Percentiles rank a stretch among this genome's conserved stretches.
Evolutionary conservation across 257 asterid genomes (phyloP).

Genomic region (Verbascum thapsus): DNA sequence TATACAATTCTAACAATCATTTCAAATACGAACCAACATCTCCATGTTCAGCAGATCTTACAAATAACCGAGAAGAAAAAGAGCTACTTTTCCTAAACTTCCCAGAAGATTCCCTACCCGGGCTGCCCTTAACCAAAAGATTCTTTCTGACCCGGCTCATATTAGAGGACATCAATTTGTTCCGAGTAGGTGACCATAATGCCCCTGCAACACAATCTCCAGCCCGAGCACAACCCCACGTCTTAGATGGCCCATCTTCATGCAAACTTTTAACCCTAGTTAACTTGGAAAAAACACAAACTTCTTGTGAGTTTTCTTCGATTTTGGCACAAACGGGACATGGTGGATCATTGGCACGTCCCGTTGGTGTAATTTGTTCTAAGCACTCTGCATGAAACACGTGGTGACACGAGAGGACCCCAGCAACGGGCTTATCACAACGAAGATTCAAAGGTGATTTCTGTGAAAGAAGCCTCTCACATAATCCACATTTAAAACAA

Average conservation of each 20-base stretch:
- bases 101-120: slow-evolving; percentile 65
- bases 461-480: slow-evolving; percentile 87
- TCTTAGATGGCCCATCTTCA: slow-evolving; percentile 73
- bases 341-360: slow-evolving; percentile 79
- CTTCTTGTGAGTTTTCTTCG: slow-evolving; percentile 65
- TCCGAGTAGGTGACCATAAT: slow-evolving; percentile 57
- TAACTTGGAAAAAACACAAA: slow-evolving; percentile 60
- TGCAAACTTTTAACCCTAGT: slow-evolving; percentile 62
- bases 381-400: slow-evolving; percentile 95
- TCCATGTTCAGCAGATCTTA: slow-evolving; percentile 36
- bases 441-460: slow-evolving; percentile 93
- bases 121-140: slow-evolving; percentile 56
- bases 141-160: slow-evolving; percentile 61
- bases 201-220: slow-evolving; percentile 95
- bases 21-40: slow-evolving; percentile 30
- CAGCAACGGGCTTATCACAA: slow-evolving; percentile 94
- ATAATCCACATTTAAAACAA: slow-evolving; percentile 69
- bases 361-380: slow-evolving; percentile 86
- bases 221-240: slow-evolving; percentile 82
- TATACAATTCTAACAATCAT: slow-evolving; percentile 20
- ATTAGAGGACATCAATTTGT: slow-evolving; percentile 65
- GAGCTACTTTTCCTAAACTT: slow-evolving; percentile 62
- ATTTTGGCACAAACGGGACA: slow-evolving; percentile 77
- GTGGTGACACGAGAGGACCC: slow-evolving; percentile 88
- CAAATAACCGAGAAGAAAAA: slow-evolving; percentile 55